Conservation (phyloP, 75 land plant genomes). For the Pinus tabuliformis region DNA sequence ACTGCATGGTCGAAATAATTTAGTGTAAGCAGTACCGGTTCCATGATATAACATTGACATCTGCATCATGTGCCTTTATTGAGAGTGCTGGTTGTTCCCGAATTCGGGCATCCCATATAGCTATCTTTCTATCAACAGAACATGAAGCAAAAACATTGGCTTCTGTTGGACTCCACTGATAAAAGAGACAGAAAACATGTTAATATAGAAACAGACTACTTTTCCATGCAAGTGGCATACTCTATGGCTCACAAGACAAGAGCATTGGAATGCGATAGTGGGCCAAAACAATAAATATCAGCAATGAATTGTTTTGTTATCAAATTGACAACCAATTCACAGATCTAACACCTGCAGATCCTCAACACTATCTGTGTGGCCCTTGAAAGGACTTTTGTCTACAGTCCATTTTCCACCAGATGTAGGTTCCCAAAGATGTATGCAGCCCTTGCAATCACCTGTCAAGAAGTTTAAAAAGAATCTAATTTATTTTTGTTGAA, state of each 20-base stretch:
- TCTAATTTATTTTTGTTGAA: neutral
- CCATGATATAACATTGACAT: conserved; percentile 99
- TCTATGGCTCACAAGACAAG: too few species aligned
- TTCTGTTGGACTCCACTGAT: conserved; percentile 99
- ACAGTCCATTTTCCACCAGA: conserved; percentile 70
- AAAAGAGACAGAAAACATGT: conserved; percentile 3
- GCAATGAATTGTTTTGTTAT: too few species aligned
- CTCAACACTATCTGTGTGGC: conserved; percentile 80
- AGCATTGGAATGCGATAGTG: too few species aligned
- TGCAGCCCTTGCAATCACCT: conserved; percentile 91
- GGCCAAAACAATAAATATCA: too few species aligned
- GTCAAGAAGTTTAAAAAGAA: neutral
- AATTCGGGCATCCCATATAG: conserved; percentile 86
- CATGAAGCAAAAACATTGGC: conserved; percentile 92
- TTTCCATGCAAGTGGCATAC: too few species aligned
- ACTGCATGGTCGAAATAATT: neutral
- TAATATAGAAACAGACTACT: neutral
- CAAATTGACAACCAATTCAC: too few species aligned
- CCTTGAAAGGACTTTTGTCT: conserved; percentile 46
- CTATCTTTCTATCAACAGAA: conserved; percentile 80
- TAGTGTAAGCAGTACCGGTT: conserved; percentile 54
- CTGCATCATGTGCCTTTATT: conserved; percentile 90
- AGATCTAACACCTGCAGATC: conserved; percentile 60
- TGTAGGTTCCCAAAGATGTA: conserved; percentile 88
- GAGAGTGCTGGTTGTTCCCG: conserved; percentile 53